These are phyloP conservation scores for Globisporangium paddicum DNA, from an alignment of 352 stramenopile genomes.

Conservation along the genomic window DNA sequence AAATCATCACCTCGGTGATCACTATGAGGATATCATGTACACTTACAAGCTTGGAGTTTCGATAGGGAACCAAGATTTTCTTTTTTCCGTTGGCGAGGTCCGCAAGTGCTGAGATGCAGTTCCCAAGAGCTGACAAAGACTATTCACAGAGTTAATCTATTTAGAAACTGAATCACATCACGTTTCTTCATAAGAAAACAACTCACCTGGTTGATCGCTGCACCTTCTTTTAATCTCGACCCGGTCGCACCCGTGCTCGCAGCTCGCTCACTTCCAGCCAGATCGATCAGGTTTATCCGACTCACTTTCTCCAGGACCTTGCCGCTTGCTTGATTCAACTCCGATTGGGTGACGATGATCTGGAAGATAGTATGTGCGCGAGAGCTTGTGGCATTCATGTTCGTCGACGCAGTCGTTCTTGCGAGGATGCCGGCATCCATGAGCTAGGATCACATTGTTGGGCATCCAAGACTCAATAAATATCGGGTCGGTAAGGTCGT, in stretches of 20 bases:
- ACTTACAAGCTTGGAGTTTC: slow-evolving; percentile 89
- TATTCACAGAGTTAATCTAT: too few species aligned
- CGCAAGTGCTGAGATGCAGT: slow-evolving; percentile 90
- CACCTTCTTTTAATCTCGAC: slow-evolving; percentile 88
- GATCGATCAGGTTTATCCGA: slow-evolving; percentile 88
- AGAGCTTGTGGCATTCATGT: slow-evolving; percentile 86
- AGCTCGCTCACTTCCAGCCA: slow-evolving; percentile 89
- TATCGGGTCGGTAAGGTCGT: background rate
- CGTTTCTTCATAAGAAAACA: too few species aligned
- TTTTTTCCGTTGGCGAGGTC: slow-evolving; percentile 86
- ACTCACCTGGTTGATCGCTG: slow-evolving; percentile 90
- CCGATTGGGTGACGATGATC: slow-evolving; percentile 79
- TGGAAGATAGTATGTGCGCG: slow-evolving; percentile 82
- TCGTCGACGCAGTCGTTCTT: slow-evolving; percentile 78
- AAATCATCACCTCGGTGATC: background rate
- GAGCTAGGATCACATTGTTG: slow-evolving; percentile 26
- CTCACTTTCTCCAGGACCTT: slow-evolving; percentile 85
- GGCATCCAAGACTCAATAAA: background rate
- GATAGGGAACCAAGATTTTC: slow-evolving; percentile 85
- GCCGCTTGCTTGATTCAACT: slow-evolving; percentile 57
- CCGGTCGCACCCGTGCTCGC: slow-evolving; percentile 88
- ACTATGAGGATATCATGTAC: background rate
- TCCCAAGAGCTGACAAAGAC: slow-evolving; percentile 87
- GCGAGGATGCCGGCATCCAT: slow-evolving; percentile 85
- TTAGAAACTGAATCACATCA: too few species aligned